Evolutionary conservation across 441 rosid species (phyloP).

Genomic region (Jatropha multifida): DNA sequence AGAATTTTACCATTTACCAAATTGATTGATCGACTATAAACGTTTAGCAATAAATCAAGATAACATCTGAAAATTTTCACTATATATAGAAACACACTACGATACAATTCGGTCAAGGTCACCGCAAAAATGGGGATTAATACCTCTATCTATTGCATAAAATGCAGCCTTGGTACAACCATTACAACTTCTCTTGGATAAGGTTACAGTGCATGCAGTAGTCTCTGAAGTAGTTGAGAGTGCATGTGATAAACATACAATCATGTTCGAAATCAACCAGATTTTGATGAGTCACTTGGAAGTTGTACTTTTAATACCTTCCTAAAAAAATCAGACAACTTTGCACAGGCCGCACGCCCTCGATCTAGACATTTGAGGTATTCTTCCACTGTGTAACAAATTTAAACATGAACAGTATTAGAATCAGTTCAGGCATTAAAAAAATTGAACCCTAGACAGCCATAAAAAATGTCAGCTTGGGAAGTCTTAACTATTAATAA

Average conservation of each 20-base stretch:
- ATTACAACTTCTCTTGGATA: neutral
- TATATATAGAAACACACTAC: neutral
- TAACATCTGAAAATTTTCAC: too few species aligned
- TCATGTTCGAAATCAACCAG: conserved; percentile 33
- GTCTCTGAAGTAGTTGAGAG: neutral
- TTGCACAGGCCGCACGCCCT: conserved; percentile 67
- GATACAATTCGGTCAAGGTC: neutral
- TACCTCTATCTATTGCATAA: neutral
- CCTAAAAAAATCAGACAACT: conserved; percentile 78
- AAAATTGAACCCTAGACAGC: neutral
- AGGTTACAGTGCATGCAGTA: neutral
- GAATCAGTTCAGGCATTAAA: neutral
- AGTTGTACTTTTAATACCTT: conserved; percentile 62
- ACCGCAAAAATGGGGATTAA: neutral
- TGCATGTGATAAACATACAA: neutral
- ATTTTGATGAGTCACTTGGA: conserved; percentile 44
- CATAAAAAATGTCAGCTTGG: neutral
- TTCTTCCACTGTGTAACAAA: conserved; percentile 62
- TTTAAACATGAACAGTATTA: conserved; percentile 8
- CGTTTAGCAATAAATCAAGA: too few species aligned
- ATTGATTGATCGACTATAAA: too few species aligned
- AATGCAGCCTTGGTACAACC: neutral
- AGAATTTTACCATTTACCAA: too few species aligned
- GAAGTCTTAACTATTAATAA: neutral
- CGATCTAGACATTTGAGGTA: conserved; percentile 70